Evolutionary conservation across 257 asterid genomes (phyloP), one percentile per base, ranked within the genome.

Genomic region (Voacanga thouarsii): DNA sequence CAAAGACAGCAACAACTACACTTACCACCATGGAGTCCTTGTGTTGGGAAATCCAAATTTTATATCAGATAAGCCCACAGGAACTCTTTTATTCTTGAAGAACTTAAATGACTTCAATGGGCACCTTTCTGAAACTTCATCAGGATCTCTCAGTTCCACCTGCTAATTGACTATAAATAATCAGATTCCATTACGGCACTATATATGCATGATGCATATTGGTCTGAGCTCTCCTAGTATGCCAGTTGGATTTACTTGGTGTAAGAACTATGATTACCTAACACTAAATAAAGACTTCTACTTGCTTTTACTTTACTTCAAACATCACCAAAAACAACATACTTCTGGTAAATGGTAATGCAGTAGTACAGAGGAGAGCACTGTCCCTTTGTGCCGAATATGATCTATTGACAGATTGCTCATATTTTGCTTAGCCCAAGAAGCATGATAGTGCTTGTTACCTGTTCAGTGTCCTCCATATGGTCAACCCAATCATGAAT

Each of bases 401-500:
- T 71, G 44, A 71, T 71, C 43, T 3, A 4, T 24, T 14, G 39
- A 47, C 11, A 26, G 44, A 71, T 0, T 11, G 5, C 39, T 72
- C 39, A 26, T 49, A 33, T 14, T 14, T 26, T 49, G 41, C 7
- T 71, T 55, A 8, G 3, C 4, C 12, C 5, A 16, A 72, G 24
- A 23, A 43, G 26, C 41, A 14, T 12, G 33, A 72, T 51, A 26
- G 19, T 28, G 3, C 10, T 21, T 37, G 37, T 26, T 74, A 80
- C 84, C 80, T 83, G 86, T 39, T 83, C 30, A 26, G 84, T 83
- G 26, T 83, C 84, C 78, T 83, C 86, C 86, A 83, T 71, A 61
- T 83, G 86, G 44, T 83, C 86, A 68, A 83, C 68, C 86, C 86
- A 83, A 30, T 83, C 84, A 68, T 83, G 84, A 49, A 83, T 83